These are phyloP conservation scores for Candida pini DNA, from an alignment of 805 yeast genomes.

Conservation along the genomic window DNA sequence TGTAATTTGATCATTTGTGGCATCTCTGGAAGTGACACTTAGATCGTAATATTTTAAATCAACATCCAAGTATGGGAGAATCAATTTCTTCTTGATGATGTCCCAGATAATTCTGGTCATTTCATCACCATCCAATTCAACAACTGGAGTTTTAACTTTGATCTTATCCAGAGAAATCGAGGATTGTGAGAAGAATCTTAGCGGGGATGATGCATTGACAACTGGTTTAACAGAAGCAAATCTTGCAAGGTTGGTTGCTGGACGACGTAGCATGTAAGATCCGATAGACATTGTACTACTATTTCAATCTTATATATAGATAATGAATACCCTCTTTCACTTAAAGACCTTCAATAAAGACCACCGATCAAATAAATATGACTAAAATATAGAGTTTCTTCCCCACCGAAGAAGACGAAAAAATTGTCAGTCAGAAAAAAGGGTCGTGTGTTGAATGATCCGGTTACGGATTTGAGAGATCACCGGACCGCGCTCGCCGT, in stretches of 20 bases:
- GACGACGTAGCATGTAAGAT: conserved; percentile 1
- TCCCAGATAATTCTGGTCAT: conserved; percentile 97
- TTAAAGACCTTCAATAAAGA: too few relatives aligned
- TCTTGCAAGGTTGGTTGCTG: background rate
- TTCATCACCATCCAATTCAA: conserved; percentile 97
- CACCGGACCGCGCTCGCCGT: too few relatives aligned
- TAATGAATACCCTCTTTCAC: too few relatives aligned
- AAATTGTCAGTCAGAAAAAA: too few relatives aligned
- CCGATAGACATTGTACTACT: conserved; percentile 1
- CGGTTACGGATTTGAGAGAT: too few relatives aligned
- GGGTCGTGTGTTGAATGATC: too few relatives aligned
- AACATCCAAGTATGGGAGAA: conserved; percentile 78
- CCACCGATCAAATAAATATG: too few relatives aligned
- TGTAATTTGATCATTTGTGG: conserved; percentile 85
- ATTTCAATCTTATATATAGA: too few relatives aligned
- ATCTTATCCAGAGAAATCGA: conserved; percentile 42
- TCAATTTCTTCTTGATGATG: conserved; percentile 76
- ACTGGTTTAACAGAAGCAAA: background rate
- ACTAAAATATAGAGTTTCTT: too few relatives aligned
- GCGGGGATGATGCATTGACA: background rate
- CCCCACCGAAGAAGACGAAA: too few relatives aligned
- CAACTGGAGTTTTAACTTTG: conserved; percentile 80
- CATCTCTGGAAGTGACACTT: conserved; percentile 80
- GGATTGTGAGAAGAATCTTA: conserved; percentile 1
- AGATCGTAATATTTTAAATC: conserved; percentile 90